Evolutionary conservation across 257 asterid species (phyloP).

Genomic region (Linderniella brevidens): DNA sequence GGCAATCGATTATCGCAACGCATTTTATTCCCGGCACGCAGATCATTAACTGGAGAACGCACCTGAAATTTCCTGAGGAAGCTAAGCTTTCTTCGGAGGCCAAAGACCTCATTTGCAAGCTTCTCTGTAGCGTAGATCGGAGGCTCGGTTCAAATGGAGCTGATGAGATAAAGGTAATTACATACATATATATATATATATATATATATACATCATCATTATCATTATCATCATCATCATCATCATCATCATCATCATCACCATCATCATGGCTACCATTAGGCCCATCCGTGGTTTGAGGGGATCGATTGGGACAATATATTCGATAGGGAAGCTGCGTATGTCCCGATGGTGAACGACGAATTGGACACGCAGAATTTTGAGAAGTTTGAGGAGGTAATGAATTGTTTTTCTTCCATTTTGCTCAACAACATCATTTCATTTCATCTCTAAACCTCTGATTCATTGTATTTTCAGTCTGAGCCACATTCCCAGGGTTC

Average conservation of each 20-base stretch:
- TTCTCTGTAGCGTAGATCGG: constrained; percentile 17
- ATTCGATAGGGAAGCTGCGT: constrained; percentile 15
- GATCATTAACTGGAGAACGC: constrained; percentile 21
- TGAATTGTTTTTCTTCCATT: too few species aligned
- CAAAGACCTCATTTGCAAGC: constrained; percentile 16
- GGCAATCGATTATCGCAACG: too few species aligned
- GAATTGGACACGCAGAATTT: constrained; percentile 22
- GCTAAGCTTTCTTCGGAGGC: constrained; percentile 19
- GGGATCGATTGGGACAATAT: constrained; percentile 18
- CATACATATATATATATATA: too few species aligned
- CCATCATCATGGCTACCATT: neutral
- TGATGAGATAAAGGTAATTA: constrained; percentile 18
- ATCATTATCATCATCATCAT: too few species aligned
- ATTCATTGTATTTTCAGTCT: constrained; percentile 14
- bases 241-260: too few species aligned
- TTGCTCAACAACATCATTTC: too few species aligned
- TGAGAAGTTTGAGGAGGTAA: constrained; percentile 18
- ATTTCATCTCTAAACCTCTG: too few species aligned
- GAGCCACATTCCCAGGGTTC: constrained; percentile 24
- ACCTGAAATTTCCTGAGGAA: constrained; percentile 24
- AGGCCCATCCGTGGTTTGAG: constrained; percentile 21
- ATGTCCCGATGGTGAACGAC: constrained; percentile 17
- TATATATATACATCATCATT: too few species aligned
- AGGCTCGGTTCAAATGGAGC: constrained; percentile 25
- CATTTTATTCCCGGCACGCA: too few species aligned